Base-by-base conservation (phyloP, 805 yeast genomes). In the Starmerella sirachaensis region DNA sequence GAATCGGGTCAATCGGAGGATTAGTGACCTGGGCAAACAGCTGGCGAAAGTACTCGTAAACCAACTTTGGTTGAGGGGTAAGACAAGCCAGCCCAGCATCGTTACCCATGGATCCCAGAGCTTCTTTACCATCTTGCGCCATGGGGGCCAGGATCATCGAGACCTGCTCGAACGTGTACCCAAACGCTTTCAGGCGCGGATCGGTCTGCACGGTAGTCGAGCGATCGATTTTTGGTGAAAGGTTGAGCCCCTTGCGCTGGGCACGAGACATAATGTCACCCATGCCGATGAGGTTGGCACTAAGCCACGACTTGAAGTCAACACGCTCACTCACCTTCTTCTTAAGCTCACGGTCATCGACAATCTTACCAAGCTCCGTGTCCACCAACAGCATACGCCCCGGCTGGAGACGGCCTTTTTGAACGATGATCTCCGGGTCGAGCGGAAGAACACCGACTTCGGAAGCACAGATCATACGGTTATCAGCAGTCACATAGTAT, bases 21-120 rank as follows among this genome's bases (percentile, higher is more conserved):
- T 88, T 88, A 22, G 98, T 88, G 40, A 88, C 98, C 64, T 88
- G 98, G 16, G 98, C 98, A 64, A 88, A 88, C 55, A 88, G 70
- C 61, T 88, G 94, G 54, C 94, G 76, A 69, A 88, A 91, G 64
- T 88, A 88, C 55, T 91, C 98, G 60, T 81, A 88, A 46, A 84
- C 66, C 46, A 91, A 64, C 50, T 78, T 78, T 29, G 98, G 97
- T 62, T 85, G 93, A 57, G 82, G 88, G 26, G 94, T 78, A 50
- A 88, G 65, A 63, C 98, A 91, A 0, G 97, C 97, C 48, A 88
- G 68, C 10, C 97, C 93, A 35, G 91, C 76, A 57, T 88, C 98
- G 57, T 88, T 88, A 68, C 98, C 98, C 98, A 88, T 88, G 14
- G 96, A 86, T 13, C 98, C 97, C 37, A 88, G 69, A 10, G 96